These are phyloP conservation scores for Larix kaempferi DNA, from an alignment of 75 land plant species.

Conservation along the genomic window DNA sequence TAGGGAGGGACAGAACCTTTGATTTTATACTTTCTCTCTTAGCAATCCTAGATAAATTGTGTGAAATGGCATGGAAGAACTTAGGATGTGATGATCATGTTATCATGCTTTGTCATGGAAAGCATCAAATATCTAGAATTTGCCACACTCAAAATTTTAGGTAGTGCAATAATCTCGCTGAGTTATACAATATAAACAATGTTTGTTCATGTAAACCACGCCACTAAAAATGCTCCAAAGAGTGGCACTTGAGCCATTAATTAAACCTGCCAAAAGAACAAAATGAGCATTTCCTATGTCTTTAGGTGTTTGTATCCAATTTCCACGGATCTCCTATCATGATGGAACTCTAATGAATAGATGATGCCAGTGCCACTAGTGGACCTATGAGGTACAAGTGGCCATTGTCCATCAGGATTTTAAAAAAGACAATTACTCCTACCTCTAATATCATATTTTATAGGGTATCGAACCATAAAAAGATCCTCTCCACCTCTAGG, in stretches of 20 bases:
- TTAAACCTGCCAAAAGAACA: too few species aligned
- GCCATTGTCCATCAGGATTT: neutral
- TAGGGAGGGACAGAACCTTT: neutral
- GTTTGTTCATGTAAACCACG: neutral
- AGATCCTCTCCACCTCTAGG: neutral
- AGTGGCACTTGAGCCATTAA: too few species aligned
- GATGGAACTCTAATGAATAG: too few species aligned
- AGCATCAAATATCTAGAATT: neutral
- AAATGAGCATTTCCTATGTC: too few species aligned
- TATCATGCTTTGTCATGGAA: neutral
- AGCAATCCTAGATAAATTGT: neutral
- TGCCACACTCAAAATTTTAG: neutral
- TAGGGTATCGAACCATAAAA: too few species aligned
- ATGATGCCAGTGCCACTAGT: too few species aligned
- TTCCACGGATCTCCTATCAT: too few species aligned
- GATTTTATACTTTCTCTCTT: neutral
- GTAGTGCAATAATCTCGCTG: too few species aligned
- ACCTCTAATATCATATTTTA: neutral
- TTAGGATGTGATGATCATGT: too few species aligned
- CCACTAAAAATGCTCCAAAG: too few species aligned
- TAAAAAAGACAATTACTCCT: neutral
- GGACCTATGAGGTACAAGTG: too few species aligned
- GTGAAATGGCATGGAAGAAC: conserved; percentile 4
- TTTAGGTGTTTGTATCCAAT: too few species aligned
- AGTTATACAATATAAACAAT: neutral